Base-by-base conservation (phyloP, 345 rosid genomes). In the Brassica cretica region DNA sequence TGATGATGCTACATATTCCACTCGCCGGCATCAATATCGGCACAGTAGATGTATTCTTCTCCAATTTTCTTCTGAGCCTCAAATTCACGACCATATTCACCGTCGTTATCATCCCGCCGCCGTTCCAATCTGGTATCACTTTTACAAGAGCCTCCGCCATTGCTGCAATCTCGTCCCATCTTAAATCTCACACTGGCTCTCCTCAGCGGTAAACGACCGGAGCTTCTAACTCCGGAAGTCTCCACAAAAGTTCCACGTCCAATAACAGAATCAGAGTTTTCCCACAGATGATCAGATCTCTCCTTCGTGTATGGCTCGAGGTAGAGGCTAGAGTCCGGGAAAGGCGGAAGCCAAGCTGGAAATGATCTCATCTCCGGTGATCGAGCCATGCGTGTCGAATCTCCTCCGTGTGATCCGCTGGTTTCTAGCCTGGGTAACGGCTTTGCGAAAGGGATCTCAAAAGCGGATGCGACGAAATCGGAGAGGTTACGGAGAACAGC, bases 391-490 rank as follows among this genome's bases (percentile, higher is more conserved):
- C 30, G 60, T 35, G 51, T 29, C 59, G 39, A 51, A n/a, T 6
- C 66, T 58, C 66, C 18, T 35, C 46, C 37, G 39, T 14, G 9
- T 1, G 60, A 55, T 9, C 62, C 69, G 25, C 3, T 5, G 14
- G 3, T 44, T 24, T 63, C 66, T 19, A 7, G 63, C 19, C 8
- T 69, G 19, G 88, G 88, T 53, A 89, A 63, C 4, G 90, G 86
- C 71, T 81, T 84, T 2, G 90, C 91, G 37, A 88, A 91, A 14
- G 93, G 93, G 72, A 77, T 86, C 76, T 91, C 96, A 0, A 60
- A 70, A 4, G 75, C 66, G 72, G 53, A 51, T 1, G 71, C 32
- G 10, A 89, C 85, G 60, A 88, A 89, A 41, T 59, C 30, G n/a
- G 68, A 72, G 30, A 88, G 66, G 39, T 80, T 85, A 33, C 69